phyloP scores from a whole-genome alignment of 192 early-diverging fungal genomes.

The Podila horticola region DNA sequence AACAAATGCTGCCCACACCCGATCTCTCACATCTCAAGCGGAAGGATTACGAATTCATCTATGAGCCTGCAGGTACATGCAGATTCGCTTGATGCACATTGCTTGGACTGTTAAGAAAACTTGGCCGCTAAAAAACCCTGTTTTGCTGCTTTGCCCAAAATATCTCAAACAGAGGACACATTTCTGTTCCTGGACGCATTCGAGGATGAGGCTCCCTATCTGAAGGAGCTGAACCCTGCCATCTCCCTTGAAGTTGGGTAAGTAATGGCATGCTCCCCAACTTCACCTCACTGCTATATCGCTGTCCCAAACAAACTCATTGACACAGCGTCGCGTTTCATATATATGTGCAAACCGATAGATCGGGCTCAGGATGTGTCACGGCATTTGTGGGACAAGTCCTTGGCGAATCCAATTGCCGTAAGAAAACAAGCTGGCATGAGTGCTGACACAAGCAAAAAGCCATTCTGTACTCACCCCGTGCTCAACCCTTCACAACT shows the following conservation, averaged over 20 bases:
- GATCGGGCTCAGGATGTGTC: slow-evolving; percentile 87
- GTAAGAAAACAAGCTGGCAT: slow-evolving; percentile 30
- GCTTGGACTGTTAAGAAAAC: background rate
- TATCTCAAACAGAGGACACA: slow-evolving; percentile 79
- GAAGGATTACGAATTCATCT: slow-evolving; percentile 75
- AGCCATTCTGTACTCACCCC: background rate
- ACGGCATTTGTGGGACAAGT: slow-evolving; percentile 80
- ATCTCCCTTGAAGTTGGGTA: slow-evolving; percentile 91
- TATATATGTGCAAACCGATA: slow-evolving; percentile 12
- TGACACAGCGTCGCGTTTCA: too few relatives aligned
- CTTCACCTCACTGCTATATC: background rate
- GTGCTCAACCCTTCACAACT: background rate
- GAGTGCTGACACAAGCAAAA: too few relatives aligned
- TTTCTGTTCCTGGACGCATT: slow-evolving; percentile 93
- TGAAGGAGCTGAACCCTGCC: slow-evolving; percentile 66
- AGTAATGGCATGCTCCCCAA: background rate
- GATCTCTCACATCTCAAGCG: slow-evolving; percentile 75
- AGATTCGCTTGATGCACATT: background rate
- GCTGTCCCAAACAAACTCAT: too few relatives aligned
- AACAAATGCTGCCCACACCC: slow-evolving; percentile 77
- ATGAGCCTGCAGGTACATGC: slow-evolving; percentile 83
- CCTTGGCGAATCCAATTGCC: slow-evolving; percentile 50
- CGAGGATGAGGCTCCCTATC: slow-evolving; percentile 72
- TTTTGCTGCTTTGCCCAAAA: background rate
- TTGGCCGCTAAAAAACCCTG: background rate